Percentiles rank a stretch among this genome's conserved stretches.
phyloP scores from a whole-genome alignment of 371 early-diverging fungal genomes.

The Umbelopsis sp. region DNA sequence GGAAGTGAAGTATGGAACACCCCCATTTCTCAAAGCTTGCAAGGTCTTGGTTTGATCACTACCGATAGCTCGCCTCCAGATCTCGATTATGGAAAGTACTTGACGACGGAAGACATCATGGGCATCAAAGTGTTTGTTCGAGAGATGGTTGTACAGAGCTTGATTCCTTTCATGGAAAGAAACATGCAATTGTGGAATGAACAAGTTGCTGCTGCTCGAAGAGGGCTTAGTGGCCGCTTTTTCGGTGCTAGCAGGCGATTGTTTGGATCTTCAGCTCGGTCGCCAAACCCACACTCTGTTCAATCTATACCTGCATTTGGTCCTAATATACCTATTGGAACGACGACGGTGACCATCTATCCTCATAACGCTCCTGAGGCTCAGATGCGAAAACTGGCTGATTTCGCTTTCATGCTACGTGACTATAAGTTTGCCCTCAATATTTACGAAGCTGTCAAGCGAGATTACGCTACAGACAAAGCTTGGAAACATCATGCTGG shows the following conservation, averaged over 20 bases:
- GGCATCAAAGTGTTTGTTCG: constrained; percentile 57
- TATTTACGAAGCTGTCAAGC: constrained; percentile 87
- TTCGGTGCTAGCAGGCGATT: constrained; percentile 83
- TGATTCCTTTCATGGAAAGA: constrained; percentile 91
- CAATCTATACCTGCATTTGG: constrained; percentile 42
- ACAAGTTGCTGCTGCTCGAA: constrained; percentile 85
- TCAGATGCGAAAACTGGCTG: constrained; percentile 89
- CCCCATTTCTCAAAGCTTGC: constrained; percentile 1
- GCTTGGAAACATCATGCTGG: constrained; percentile 86
- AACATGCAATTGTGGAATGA: constrained; percentile 89
- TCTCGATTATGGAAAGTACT: constrained; percentile 57
- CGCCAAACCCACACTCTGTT: constrained; percentile 40
- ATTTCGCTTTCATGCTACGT: constrained; percentile 94
- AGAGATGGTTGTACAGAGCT: constrained; percentile 72
- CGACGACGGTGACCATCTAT: constrained; percentile 52
- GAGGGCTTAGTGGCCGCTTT: constrained; percentile 89
- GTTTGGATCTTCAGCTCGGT: constrained; percentile 64
- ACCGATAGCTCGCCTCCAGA: constrained; percentile 29
- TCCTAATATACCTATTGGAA: constrained; percentile 41
- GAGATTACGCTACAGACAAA: constrained; percentile 86
- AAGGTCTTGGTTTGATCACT: constrained; percentile 20
- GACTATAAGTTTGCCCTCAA: constrained; percentile 89
- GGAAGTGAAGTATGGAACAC: constrained; percentile 14
- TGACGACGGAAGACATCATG: constrained; percentile 59
- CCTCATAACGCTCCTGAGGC: constrained; percentile 85